These are phyloP conservation scores for Xerophyta viscosa DNA, from an alignment of 106 monocot species.

Conservation along the genomic window DNA sequence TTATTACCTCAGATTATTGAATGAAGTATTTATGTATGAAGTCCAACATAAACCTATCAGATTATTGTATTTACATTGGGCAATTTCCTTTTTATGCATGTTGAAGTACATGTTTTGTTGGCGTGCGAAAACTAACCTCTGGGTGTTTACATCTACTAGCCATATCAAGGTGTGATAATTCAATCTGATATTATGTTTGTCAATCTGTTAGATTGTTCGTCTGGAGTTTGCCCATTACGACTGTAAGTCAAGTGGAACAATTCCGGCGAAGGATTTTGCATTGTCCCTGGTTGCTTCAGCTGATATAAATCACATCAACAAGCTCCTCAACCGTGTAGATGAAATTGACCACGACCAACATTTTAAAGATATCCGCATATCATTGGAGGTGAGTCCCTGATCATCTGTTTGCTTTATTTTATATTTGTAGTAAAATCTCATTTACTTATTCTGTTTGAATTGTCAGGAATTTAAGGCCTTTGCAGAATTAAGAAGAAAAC, in stretches of 20 bases:
- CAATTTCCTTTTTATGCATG: conserved; percentile 2
- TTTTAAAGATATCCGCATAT: conserved; percentile 52
- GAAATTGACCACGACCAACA: conserved; percentile 26
- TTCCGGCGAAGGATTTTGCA: conserved; percentile 91
- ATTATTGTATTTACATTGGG: neutral
- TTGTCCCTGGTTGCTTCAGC: conserved; percentile 89
- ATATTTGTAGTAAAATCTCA: neutral
- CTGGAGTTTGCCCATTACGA: conserved; percentile 95
- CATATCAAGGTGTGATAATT: neutral
- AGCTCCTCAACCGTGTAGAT: conserved; percentile 80
- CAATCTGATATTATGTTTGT: neutral
- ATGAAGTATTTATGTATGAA: neutral
- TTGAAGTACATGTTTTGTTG: conserved; percentile 2
- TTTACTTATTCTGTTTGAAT: conserved; percentile 4
- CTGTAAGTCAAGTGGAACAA: conserved; percentile 47
- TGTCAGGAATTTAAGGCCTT: conserved; percentile 88
- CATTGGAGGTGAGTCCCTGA: conserved; percentile 57
- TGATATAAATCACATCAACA: conserved; percentile 67
- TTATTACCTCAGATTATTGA: too few relatives aligned
- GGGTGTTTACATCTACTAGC: neutral
- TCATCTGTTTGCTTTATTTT: neutral
- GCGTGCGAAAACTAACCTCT: neutral
- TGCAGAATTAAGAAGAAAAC: conserved; percentile 54
- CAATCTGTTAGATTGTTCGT: conserved; percentile 47
- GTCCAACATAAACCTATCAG: too few relatives aligned